Conservation (phyloP, 1,139 yeast genomes). For the Sugiyamaella neomexicana region DNA sequence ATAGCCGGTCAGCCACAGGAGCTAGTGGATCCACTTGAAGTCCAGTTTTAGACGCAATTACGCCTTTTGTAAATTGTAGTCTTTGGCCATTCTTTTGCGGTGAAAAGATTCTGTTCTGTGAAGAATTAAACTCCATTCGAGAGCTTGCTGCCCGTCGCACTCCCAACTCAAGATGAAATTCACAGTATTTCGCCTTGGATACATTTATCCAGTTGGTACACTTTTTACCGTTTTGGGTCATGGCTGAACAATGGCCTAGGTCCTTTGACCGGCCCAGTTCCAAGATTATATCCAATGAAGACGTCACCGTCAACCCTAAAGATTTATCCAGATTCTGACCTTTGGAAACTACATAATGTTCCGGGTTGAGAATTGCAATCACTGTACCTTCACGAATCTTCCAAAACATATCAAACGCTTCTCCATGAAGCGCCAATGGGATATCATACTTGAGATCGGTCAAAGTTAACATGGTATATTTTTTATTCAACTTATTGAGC, state of each 20-base stretch:
- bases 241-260: conserved; percentile 65
- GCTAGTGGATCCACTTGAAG: conserved; percentile 21
- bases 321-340: conserved; percentile 40
- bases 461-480: conserved; percentile 60
- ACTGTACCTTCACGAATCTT: conserved; percentile 73
- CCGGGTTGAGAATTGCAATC: conserved; percentile 74
- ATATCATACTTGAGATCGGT: conserved; percentile 66
- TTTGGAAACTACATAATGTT: conserved; percentile 45
- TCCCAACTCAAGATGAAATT: conserved; percentile 65
- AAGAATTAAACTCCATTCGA: conserved; percentile 67
- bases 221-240: conserved; percentile 46
- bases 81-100: conserved; percentile 38
- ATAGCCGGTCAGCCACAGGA: conserved; percentile 7
- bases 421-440: conserved; percentile 63
- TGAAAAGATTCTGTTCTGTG: conserved; percentile 32
- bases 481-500: conserved; percentile 46
- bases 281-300: conserved; percentile 53
- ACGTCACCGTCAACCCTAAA: conserved; percentile 61
- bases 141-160: conserved; percentile 43
- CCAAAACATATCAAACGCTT: conserved; percentile 69
- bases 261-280: conserved; percentile 75
- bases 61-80: conserved; percentile 39
- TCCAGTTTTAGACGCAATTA: conserved; percentile 32
- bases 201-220: conserved; percentile 65
- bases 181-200: conserved; percentile 58